Evolutionary conservation across 768 basidiomycete genomes (phyloP), one percentile per base, ranked within the genome.

Genomic region (Pleurotus platypus): DNA sequence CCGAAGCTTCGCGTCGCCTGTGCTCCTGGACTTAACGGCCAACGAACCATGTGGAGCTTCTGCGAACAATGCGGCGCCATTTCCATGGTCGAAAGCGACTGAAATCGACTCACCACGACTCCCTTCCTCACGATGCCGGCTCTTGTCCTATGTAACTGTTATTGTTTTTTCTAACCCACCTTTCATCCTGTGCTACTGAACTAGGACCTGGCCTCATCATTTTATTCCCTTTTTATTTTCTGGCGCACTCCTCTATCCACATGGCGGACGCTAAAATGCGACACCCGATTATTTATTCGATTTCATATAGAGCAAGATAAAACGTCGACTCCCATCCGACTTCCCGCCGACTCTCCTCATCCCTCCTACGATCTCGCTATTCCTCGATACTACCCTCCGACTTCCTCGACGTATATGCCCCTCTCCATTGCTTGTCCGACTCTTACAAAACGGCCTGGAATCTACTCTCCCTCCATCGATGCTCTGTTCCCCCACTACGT

Each of bases 61-160:
- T 92, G 90, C 70, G 90, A 91, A 78, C 80, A 90, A 75, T 92
- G 90, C 69, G 90, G 90, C 70, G 87, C 90, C 57, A 91, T 92
- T 70, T 89, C 89, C 60, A 91, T 91, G 86, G 87, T 92, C 72
- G 87, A 91, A 67, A 79, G 78, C 71, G 86, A 89, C 70, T 87
- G 73, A 75, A 26, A 26, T 0, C 24, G 24, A 26, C 24, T 38
- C n/a, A 13, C 16, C 9, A 4, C 51, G 37, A 54, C 20, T 20
- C 43, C 24, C 24, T 3, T 45, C 16, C 16, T 16, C 43, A 11
- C 13, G n/a, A n/a, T 27, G 6, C 15, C 1, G n/a, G 30, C 22
- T 8, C 1, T 15, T 20, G 22, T 16, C n/a, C 49, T 50, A 30
- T 15, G 27, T 24, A 35, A 27, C 27, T 26, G 20, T 3, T 50